Base-by-base conservation (phyloP, 768 basidiomycete genomes). In the Macrolepiota albuminosa region DNA sequence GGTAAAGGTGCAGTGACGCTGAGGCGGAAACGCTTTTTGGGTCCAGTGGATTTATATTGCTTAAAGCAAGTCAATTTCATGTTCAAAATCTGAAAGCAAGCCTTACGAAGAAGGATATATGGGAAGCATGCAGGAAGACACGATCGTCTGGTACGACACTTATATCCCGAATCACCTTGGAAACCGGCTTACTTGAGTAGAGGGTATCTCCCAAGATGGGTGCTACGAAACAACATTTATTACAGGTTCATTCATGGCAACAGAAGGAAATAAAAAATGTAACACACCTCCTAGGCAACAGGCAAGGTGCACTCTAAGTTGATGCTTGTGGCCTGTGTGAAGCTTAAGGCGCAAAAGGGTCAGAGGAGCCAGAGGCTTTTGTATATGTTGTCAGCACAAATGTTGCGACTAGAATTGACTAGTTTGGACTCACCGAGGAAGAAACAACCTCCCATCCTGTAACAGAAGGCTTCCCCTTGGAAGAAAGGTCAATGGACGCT, bases 301-400 rank as follows among this genome's bases (percentile, higher is more conserved):
- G 1, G 87, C 79, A 36, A 85, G 68, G 61, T 89, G 88, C 14
- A 87, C 74, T n/a, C 88, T 81, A 36, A 89, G 78, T 64, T 89
- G 88, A 59, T 89, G 88, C 68, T 89, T 89, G 57, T 82, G 69
- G 4, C 87, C 88, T 16, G 88, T 88, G 53, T 81, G 71, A 21
- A 87, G 76, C 11, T 73, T 76, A 16, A 89, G 74, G 42, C 76
- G 77, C 43, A 89, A 69, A 53, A 90, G 75, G 1, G 85, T 82
- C 33, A 88, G 57, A 21, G 86, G 85, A 3, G 70, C 76, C 58
- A 71, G 62, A 57, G 77, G 60, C 69, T 70, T 54, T 37, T 14
- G 21, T 6, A 18, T 34, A 59, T 13, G 54, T 66, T 48, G 61
- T 56, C 42, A 58, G n/a, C 29, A 54, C 29, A 53, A 58, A 36